Base-by-base conservation (phyloP, 129 eudicot species). In the Artemisia argyi region DNA sequence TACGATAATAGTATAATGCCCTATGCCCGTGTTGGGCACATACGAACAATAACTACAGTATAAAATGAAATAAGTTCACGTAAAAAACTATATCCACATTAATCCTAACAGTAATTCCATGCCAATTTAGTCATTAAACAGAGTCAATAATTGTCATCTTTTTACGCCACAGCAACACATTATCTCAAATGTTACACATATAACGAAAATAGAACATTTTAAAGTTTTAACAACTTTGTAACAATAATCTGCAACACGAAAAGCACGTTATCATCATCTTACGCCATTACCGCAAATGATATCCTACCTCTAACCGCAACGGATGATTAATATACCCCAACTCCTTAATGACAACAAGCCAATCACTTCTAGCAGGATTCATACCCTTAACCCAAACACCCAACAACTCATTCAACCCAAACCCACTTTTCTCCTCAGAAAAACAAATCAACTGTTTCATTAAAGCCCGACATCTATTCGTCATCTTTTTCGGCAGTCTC, bases 341-440 rank as follows among this genome's bases (percentile, higher is more conserved):
- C 74, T 94, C 96, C 53, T 88, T 94, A 30, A 94, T 91, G 75
- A 88, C 85, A 32, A 83, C 73, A 79, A 94, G 96, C 97, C 98
- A 94, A 71, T 90, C 98, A 76, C 97, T 93, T 81, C 98, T 81
- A 60, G 61, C 78, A 49, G 98, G 98, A 66, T 85, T 82, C 82
- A 85, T 90, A 73, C 96, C 84, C 83, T 48, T 90, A 76, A 79
- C 96, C 97, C 98, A 94, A 7, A 83, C 77, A 75, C 83, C 83
- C 78, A 94, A 71, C 89, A 94, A 69, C 11, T 16, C 63, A 17
- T 80, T 32, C 2, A 94, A 52, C n/a, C 57, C 66, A 54, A 39
- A 39, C 11, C 58, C 76, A 14, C 69, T 73, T 48, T 79, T 83
- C 51, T 86, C 87, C 17, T 79, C 55, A 1, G 90, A 76, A 70